Evolutionary conservation across 495 filamentous ascomycete genomes (phyloP), one percentile per base, ranked within the genome.

Genomic region (Aspergillus conjunctus): DNA sequence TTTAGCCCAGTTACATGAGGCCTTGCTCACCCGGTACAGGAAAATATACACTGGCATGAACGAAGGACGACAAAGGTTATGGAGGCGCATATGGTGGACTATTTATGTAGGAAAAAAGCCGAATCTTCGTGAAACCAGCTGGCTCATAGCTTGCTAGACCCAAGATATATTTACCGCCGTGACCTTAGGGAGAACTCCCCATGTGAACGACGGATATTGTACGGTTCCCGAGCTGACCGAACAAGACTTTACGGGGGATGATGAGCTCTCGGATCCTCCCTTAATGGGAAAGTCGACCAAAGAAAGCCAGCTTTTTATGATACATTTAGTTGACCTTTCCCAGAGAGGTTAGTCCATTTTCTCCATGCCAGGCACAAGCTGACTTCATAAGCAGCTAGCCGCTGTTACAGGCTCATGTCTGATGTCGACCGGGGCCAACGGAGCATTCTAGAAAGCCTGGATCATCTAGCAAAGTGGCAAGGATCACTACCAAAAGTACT

Each of bases 11-110:
- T 2, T 5, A n/a, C 18, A 5, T 20, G n/a, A 15, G 30, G 7
- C 31, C 17, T 39, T 7, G 17, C 56, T 52, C 14, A 39, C 21
- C 3, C 2, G 8, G 9, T 32, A 1, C 9, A 44, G 56, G 50
- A 45, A 39, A 3, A 59, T 49, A 2, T 59, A 59, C 8, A 8
- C 9, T 1, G 37, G 33, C 10, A 12, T 59, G 12, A 18, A 32
- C 37, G 20, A 46, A 11, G 9, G 15, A 22, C 39, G 20, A 14
- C 37, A 17, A 14, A 59, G 9, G 15, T 20, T 53, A 14, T 59
- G 57, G 57, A 52, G 49, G 34, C 57, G 57, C 20, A 45, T 59
- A n/a, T 59, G 57, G 57, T 59, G 57, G 48, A 53, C 20, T 26
- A 26, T 53, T 18, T 59, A 59, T 30, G 57, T 59, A 32, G 11